A percentile compares a stretch with the other conserved stretches of the same genome.
These are phyloP conservation scores for Eleusine coracana DNA, from an alignment of 176 grass and related monocot genomes.

Conservation along the genomic window DNA sequence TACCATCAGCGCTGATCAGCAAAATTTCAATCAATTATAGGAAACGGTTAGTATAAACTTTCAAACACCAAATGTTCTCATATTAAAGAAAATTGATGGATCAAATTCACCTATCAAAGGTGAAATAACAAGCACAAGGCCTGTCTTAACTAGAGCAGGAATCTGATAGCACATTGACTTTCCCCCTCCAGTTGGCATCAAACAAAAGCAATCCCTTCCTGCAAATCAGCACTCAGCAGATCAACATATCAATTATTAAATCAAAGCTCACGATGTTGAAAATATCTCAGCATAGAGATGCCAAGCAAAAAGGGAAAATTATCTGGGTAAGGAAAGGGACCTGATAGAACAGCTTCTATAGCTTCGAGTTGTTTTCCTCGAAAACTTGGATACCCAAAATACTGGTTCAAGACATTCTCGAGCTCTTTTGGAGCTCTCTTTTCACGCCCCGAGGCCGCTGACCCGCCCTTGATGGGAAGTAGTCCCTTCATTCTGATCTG, in stretches of 20 bases:
- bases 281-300: not conserved
- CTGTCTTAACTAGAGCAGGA: slow-evolving; percentile 81
- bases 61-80: slow-evolving; percentile 22
- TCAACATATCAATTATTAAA: not conserved
- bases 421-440: slow-evolving; percentile 51
- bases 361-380: slow-evolving; percentile 84
- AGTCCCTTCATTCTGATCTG: slow-evolving; percentile 76
- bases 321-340: slow-evolving; percentile 28
- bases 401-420: slow-evolving; percentile 57
- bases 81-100: slow-evolving; percentile 9
- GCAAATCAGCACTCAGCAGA: slow-evolving; percentile 20
- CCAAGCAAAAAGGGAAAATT: not conserved
- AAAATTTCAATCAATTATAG: slow-evolving; percentile 48
- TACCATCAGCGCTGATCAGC: slow-evolving; percentile 83
- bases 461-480: slow-evolving; percentile 55
- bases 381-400: slow-evolving; percentile 82
- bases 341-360: slow-evolving; percentile 92
- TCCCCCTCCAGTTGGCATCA: slow-evolving; percentile 98
- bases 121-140: slow-evolving; percentile 95
- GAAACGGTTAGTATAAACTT: slow-evolving; percentile 50
- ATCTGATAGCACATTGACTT: slow-evolving; percentile 98
- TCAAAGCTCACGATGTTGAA: not conserved
- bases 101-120: slow-evolving; percentile 88
- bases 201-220: slow-evolving; percentile 98
- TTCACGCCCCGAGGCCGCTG: not conserved